phyloP scores from a whole-genome alignment of 202 grass and related monocot species.

The Alloteropsis angusta region DNA sequence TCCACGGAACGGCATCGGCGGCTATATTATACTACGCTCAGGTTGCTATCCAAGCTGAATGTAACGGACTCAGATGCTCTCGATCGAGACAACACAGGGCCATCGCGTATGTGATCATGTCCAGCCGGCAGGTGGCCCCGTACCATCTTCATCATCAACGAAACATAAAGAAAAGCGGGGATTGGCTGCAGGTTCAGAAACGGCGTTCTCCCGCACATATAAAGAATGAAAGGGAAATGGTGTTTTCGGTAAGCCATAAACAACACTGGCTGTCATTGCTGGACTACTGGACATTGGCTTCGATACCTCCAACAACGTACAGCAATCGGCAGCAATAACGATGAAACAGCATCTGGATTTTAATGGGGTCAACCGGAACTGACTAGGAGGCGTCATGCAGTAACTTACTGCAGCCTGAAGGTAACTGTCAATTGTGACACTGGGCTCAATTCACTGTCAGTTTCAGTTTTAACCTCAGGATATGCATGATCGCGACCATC shows the following conservation, averaged over 20 bases:
- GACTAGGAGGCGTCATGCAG: neutral
- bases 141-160: neutral
- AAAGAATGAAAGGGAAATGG: neutral
- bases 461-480: neutral
- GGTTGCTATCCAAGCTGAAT: neutral
- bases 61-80: neutral
- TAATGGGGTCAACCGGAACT: slow-evolving; percentile 1
- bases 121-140: neutral
- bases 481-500: neutral
- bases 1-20: neutral
- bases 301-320: neutral
- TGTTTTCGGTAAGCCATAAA: neutral
- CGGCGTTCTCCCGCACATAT: neutral
- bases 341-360: neutral
- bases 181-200: neutral
- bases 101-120: neutral
- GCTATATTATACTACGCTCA: neutral
- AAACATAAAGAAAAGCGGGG: neutral
- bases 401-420: neutral
- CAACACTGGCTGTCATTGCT: neutral
- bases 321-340: neutral
- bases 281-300: neutral
- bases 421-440: neutral
- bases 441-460: neutral
- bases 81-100: neutral